Base-by-base conservation (phyloP, 1,139 yeast genomes). In the Maudiozyma humilis region DNA sequence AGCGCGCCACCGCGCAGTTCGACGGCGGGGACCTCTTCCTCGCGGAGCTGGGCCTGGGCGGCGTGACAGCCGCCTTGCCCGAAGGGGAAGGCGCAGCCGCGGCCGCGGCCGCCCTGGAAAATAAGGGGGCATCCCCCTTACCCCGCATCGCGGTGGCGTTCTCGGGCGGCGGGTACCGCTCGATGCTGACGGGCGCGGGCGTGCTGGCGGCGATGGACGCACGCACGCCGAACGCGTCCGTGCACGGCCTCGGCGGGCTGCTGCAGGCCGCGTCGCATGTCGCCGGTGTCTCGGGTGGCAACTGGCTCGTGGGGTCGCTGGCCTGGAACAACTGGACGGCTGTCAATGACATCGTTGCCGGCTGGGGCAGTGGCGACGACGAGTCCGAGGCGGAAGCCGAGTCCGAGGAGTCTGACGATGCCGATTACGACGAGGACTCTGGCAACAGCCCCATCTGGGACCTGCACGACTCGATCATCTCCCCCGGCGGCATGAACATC, bases 111-210 rank as follows among this genome's bases (percentile, higher is more conserved):
- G 27, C 27, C 6, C 55, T 61, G 48, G 34, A 14, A 16, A 17
- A 4, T 16, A 14, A 18, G 4, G 17, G 7, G 10, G 53, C 67
- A 62, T 43, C 64, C 2, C 47, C 41, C 35, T 48, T 53, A 12
- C 62, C 62, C 31, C 55, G 51, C 40, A 70, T 86, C 42, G 96
- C 82, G 2, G 59, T 87, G 14, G 88, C 95, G 2, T 82, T 85
- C 58, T 79, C 91, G 4, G 96, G 96, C 32, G 96, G 96, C 55
- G 94, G 96, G 2, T 87, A 85, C 65, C 73, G 96, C 46, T 95
- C 96, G 42, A 85, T 87, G 95, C 66, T 87, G 33, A 66, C 72
- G 44, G 95, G 95, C n/a, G 96, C 95, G 2, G 96, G 96, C 32
- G 79, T 81, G 60, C 65, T 87, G 34, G 69, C 89, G n/a, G 96